These are phyloP conservation scores for Penicillium verhagenii DNA, from an alignment of 495 filamentous ascomycete species.

Conservation along the genomic window DNA sequence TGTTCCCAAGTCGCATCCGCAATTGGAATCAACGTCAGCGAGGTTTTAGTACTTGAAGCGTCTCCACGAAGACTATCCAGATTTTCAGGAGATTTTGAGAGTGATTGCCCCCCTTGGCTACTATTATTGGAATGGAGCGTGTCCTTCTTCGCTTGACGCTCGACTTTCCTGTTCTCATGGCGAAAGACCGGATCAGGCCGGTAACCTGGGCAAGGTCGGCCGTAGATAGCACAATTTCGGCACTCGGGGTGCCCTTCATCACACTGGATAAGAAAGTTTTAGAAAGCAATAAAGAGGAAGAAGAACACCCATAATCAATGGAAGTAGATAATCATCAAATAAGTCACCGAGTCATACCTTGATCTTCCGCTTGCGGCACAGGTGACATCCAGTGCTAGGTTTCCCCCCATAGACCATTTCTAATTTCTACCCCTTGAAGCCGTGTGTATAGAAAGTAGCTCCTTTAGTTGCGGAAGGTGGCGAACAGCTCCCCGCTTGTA, in stretches of 20 bases:
- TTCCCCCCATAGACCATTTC: conserved; percentile 48
- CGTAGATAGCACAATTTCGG: conserved; percentile 42
- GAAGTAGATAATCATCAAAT: conserved; percentile 2
- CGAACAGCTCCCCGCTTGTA: not conserved
- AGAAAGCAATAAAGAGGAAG: too few relatives aligned
- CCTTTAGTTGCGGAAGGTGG: not conserved
- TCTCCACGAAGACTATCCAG: not conserved
- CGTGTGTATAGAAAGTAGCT: not conserved
- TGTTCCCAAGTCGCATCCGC: conserved; percentile 41
- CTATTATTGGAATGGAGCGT: conserved; percentile 1
- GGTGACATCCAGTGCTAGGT: conserved; percentile 47
- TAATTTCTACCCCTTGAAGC: conserved; percentile 9
- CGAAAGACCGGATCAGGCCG: conserved; percentile 40
- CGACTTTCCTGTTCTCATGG: conserved; percentile 38
- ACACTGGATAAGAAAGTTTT: conserved; percentile 39
- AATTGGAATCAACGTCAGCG: conserved; percentile 20
- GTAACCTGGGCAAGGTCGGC: conserved; percentile 45
- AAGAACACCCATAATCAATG: too few relatives aligned
- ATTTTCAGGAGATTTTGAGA: not conserved
- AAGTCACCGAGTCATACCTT: conserved; percentile 35
- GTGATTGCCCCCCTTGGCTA: conserved; percentile 1
- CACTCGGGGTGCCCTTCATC: conserved; percentile 45
- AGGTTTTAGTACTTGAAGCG: not conserved
- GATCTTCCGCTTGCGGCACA: conserved; percentile 49
- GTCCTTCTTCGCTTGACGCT: conserved; percentile 26